A percentile compares a stretch with the other conserved stretches of the same genome.
phyloP scores from a whole-genome alignment of 2,329 filamentous ascomycete species.

The Leptographium flavum region DNA sequence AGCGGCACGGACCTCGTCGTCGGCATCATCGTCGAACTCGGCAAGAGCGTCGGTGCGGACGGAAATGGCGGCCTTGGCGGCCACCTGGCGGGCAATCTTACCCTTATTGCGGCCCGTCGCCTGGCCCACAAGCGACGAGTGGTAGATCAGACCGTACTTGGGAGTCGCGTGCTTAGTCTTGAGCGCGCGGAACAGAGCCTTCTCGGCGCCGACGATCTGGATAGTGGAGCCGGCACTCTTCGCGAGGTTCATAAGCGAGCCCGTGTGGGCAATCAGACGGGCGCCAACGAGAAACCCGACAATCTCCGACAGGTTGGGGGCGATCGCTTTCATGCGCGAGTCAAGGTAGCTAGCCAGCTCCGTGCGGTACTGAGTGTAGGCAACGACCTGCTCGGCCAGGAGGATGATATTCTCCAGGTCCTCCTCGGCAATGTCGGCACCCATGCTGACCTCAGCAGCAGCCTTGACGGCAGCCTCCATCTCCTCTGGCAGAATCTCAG shows the following conservation, averaged over 20 bases:
- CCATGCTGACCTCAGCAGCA: slow-evolving; percentile 94
- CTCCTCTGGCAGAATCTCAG: slow-evolving; percentile 87
- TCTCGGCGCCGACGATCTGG: slow-evolving; percentile 96
- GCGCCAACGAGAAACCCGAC: slow-evolving; percentile 90
- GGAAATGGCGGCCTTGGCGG: slow-evolving; percentile 85
- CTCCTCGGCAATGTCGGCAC: slow-evolving; percentile 86
- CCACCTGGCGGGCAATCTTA: slow-evolving; percentile 94
- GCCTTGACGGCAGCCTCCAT: slow-evolving; percentile 85
- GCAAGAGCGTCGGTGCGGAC: slow-evolving; percentile 82
- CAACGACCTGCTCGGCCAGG: slow-evolving; percentile 84
- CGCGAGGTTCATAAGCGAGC: slow-evolving; percentile 85
- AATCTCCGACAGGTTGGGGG: slow-evolving; percentile 85
- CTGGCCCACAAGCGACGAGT: slow-evolving; percentile 87
- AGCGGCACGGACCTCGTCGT: slow-evolving; percentile 78
- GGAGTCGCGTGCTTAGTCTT: slow-evolving; percentile 99
- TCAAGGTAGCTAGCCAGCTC: slow-evolving; percentile 82
- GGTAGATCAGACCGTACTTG: slow-evolving; percentile 93
- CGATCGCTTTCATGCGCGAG: slow-evolving; percentile 90
- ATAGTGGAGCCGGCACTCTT: slow-evolving; percentile 93
- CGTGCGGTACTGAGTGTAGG: slow-evolving; percentile 78
- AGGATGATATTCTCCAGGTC: slow-evolving; percentile 88
- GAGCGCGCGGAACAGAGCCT: slow-evolving; percentile 92
- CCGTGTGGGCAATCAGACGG: slow-evolving; percentile 84
- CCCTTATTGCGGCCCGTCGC: slow-evolving; percentile 98
- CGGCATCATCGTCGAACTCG: slow-evolving; percentile 60